phyloP scores from a whole-genome alignment of 2,329 filamentous ascomycete genomes.

The Trichoderma sp. region DNA sequence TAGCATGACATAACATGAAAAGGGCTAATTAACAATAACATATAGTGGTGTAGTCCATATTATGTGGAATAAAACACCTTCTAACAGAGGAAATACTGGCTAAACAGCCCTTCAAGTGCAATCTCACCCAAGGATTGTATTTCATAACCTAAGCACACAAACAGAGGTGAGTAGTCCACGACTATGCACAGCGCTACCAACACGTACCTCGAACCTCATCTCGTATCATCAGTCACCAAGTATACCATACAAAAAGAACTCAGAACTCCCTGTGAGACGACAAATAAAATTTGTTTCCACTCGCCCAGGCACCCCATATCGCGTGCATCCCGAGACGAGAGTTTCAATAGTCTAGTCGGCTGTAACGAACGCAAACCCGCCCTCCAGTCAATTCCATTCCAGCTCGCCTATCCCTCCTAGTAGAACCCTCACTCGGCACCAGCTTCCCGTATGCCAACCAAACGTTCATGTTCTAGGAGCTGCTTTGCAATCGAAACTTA shows the following conservation, averaged over 20 bases:
- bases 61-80: no score
- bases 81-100: no score
- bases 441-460: not conserved
- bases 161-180: not conserved
- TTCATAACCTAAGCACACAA: no score
- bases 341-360: not conserved
- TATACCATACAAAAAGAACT: not conserved
- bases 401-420: not conserved
- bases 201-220: not conserved
- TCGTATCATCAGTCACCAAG: not conserved
- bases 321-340: not conserved
- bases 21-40: no score
- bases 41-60: no score
- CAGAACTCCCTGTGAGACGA: not conserved
- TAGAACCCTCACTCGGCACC: not conserved
- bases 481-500: no score
- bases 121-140: no score
- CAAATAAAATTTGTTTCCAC: no score
- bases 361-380: slow-evolving; percentile 18
- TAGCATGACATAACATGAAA: no score
- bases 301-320: no score
- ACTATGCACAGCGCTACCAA: not conserved
- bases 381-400: not conserved
- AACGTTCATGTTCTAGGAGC: not conserved
- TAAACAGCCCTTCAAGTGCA: no score